Conservation (phyloP, 345 rosid genomes). For the Schrenkiella parvula region DNA sequence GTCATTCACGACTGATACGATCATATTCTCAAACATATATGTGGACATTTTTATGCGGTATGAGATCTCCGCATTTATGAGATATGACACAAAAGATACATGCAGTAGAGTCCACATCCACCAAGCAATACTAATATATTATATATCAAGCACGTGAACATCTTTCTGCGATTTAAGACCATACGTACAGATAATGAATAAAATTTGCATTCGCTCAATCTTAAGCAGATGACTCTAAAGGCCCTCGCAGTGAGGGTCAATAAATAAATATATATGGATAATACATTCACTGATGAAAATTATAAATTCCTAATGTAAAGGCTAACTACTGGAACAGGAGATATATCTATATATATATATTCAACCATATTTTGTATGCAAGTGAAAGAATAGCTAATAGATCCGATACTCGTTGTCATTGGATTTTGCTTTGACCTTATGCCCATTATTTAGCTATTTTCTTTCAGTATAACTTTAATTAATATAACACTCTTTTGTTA, state of each 20-base stretch:
- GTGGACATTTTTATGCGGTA: background rate
- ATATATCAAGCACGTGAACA: background rate
- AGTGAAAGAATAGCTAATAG: constrained; percentile 15
- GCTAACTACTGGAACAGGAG: background rate
- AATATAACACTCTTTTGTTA: background rate
- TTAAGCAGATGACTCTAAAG: background rate
- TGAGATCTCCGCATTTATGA: constrained; percentile 4
- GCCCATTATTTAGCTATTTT: background rate
- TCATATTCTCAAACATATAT: background rate
- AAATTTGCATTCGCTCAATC: background rate
- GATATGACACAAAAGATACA: constrained; percentile 6
- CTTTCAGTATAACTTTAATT: background rate
- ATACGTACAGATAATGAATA: background rate
- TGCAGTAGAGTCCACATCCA: background rate
- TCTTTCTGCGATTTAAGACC: background rate
- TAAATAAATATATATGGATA: background rate
- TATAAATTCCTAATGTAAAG: background rate
- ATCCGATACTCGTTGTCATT: constrained; percentile 14
- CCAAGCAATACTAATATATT: background rate
- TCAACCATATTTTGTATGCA: background rate
- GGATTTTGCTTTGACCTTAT: constrained; percentile 20
- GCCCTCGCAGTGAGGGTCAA: background rate
- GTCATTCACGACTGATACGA: background rate
- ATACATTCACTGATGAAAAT: constrained; percentile 2
- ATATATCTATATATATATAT: background rate